These are phyloP conservation scores for Draba incana DNA, from an alignment of 345 rosid species.

Conservation along the genomic window DNA sequence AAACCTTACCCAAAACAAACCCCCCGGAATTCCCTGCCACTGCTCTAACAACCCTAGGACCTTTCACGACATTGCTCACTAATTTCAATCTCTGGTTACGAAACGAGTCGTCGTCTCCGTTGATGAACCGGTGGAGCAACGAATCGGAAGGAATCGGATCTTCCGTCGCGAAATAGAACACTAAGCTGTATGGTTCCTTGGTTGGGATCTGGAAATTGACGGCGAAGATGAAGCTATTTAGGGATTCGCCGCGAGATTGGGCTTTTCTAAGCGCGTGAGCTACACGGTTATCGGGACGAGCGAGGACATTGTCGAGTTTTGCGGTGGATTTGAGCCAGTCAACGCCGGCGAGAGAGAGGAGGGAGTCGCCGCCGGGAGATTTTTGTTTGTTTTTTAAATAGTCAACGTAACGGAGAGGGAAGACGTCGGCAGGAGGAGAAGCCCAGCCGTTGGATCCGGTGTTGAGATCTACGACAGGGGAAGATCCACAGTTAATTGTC, in stretches of 20 bases:
- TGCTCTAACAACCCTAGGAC: constrained; percentile 76
- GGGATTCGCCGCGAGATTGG: constrained; percentile 59
- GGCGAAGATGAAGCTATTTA: constrained; percentile 68
- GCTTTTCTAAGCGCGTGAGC: constrained; percentile 52
- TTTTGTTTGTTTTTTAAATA: constrained; percentile 64
- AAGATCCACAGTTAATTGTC: constrained; percentile 65
- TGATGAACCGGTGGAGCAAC: constrained; percentile 57
- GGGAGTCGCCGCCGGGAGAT: constrained; percentile 64
- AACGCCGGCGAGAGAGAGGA: constrained; percentile 74
- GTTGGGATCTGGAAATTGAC: constrained; percentile 72
- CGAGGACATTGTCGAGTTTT: constrained; percentile 68
- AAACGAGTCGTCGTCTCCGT: constrained; percentile 60
- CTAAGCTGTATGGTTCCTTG: constrained; percentile 66
- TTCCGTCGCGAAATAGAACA: constrained; percentile 65
- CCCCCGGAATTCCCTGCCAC: constrained; percentile 73
- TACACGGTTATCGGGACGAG: constrained; percentile 76
- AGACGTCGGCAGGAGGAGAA: constrained; percentile 72
- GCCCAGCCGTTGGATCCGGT: constrained; percentile 83
- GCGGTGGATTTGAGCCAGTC: constrained; percentile 76
- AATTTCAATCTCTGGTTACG: constrained; percentile 73
- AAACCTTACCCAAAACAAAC: constrained; percentile 61
- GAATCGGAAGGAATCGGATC: constrained; percentile 62
- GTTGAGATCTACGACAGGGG: constrained; percentile 64
- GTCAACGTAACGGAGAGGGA: constrained; percentile 60
- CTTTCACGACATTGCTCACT: constrained; percentile 74